A percentile compares a stretch with the other conserved stretches of the same genome.
Conservation (phyloP, 495 filamentous ascomycete species). For the Penicillium desertorum region DNA sequence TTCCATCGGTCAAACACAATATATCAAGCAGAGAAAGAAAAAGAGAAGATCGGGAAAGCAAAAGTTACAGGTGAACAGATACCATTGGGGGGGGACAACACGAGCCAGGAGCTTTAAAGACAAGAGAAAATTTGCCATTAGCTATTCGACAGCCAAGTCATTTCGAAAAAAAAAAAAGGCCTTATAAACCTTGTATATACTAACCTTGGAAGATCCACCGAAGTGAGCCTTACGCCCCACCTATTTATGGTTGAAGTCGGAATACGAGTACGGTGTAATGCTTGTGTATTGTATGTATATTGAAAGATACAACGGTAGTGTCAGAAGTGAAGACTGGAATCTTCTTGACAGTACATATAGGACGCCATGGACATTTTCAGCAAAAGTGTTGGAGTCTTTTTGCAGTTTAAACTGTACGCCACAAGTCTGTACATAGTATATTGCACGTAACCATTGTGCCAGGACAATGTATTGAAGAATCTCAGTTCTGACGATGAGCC, state of each 20-base stretch:
- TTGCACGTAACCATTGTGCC: not conserved
- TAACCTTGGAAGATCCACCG: not conserved
- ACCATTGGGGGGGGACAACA: not conserved
- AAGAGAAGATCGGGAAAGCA: not conserved
- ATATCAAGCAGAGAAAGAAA: not conserved
- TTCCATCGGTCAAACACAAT: not conserved
- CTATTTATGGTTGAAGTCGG: not conserved
- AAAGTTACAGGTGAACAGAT: not conserved
- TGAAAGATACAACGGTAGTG: not conserved
- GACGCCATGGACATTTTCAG: not conserved
- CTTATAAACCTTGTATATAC: not conserved
- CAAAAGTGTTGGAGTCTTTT: not conserved
- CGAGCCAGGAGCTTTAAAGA: not conserved
- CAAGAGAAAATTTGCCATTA: not conserved
- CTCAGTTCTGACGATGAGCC: not conserved
- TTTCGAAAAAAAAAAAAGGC: not conserved
- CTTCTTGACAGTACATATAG: not conserved
- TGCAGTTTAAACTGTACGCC: not conserved
- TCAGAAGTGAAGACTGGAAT: not conserved
- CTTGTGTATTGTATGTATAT: not conserved
- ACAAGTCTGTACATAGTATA: not conserved
- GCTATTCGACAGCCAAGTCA: not conserved
- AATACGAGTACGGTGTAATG: not conserved
- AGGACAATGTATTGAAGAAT: not conserved
- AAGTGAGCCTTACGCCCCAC: not conserved